phyloP scores from a whole-genome alignment of 2,329 filamentous ascomycete genomes.

The Pyrenophora seminiperda region DNA sequence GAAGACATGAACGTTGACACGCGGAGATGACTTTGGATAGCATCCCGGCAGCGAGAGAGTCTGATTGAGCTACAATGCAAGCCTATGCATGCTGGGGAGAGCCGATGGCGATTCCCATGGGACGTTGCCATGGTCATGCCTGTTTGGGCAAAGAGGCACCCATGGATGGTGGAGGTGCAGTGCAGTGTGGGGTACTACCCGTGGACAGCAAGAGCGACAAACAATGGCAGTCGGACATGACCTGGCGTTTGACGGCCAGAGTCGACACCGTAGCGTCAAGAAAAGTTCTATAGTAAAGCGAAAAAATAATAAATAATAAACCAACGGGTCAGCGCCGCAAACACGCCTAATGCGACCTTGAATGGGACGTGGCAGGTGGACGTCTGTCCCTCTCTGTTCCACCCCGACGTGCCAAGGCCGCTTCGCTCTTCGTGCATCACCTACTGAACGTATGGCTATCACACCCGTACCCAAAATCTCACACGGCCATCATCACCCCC shows the following conservation, averaged over 20 bases:
- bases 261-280: too few species aligned
- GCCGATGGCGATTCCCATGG: too few species aligned
- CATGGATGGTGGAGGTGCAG: not conserved
- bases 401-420: constrained; percentile 10
- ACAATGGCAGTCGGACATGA: not conserved
- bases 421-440: constrained; percentile 14
- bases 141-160: not conserved
- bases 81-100: too few species aligned
- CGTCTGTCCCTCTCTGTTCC: constrained; percentile 2
- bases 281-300: too few species aligned
- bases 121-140: too few species aligned
- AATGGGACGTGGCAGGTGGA: constrained; percentile 12
- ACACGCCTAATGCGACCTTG: not conserved
- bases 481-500: constrained; percentile 19
- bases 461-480: constrained; percentile 24
- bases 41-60: too few species aligned
- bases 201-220: not conserved
- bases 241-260: too few species aligned
- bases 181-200: constrained; percentile 1
- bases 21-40: too few species aligned
- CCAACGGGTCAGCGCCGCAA: too few species aligned
- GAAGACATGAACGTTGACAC: too few species aligned
- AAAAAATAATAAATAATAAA: too few species aligned
- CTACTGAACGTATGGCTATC: constrained; percentile 22
- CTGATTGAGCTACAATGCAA: too few species aligned